Percentiles rank a stretch among this genome's conserved stretches.
These are phyloP conservation scores for Entamoeba moshkovskii DNA, from an alignment of 208 protist species.

Conservation along the genomic window DNA sequence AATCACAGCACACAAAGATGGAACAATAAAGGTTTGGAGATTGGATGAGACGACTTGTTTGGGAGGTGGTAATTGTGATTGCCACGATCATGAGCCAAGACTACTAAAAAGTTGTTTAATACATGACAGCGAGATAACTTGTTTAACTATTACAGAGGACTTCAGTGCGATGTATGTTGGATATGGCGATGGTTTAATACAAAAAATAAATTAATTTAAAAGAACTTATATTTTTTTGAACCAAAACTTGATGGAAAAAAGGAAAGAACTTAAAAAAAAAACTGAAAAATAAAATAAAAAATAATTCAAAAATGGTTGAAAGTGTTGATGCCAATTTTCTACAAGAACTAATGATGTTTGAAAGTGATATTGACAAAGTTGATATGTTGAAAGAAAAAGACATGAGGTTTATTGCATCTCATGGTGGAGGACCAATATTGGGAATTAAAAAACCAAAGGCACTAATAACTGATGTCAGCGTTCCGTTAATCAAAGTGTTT, in stretches of 20 bases:
- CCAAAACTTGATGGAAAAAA: no score
- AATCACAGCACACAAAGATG: not conserved
- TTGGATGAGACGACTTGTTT: not conserved
- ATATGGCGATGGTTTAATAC: not conserved
- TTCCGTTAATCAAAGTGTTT: not conserved
- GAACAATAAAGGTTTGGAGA: not conserved
- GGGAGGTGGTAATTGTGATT: not conserved
- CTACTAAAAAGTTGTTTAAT: not conserved
- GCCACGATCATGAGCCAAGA: not conserved
- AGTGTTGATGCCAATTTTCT: no score
- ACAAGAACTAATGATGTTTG: not conserved
- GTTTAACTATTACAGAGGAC: not conserved
- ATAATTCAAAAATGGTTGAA: no score
- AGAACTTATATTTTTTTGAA: no score
- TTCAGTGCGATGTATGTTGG: not conserved
- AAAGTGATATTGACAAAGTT: not conserved
- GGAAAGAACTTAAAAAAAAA: no score
- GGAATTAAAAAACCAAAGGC: not conserved
- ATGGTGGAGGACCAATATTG: not conserved
- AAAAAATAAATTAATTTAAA: not conserved
- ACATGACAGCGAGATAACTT: not conserved
- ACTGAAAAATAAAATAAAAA: no score
- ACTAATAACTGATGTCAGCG: not conserved
- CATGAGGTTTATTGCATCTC: not conserved
- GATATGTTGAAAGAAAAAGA: not conserved